Conservation (phyloP, 1,284 basidiomycete species). For the Bondarzewia mesenterica region DNA sequence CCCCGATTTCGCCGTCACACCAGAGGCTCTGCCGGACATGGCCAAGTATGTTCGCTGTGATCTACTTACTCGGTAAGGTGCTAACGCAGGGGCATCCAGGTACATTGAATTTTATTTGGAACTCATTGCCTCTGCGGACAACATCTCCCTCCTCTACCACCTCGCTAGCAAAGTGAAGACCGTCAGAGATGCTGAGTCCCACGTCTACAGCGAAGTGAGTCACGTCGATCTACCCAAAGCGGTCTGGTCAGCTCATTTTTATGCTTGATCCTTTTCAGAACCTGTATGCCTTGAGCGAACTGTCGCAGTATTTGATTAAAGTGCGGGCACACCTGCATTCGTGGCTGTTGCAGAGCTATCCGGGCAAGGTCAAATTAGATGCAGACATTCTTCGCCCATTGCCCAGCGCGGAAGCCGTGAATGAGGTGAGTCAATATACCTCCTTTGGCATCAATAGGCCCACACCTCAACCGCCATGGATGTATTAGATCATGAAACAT, state of each 20-base stretch:
- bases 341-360: conserved; percentile 78
- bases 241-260: conserved; percentile 1
- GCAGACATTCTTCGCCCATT: conserved; percentile 72
- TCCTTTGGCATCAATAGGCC: background rate
- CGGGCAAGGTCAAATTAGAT: conserved; percentile 76
- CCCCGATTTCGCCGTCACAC: conserved; percentile 72
- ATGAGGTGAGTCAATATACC: conserved; percentile 34
- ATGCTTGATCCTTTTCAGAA: conserved; percentile 45
- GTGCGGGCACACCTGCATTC: conserved; percentile 52
- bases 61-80: background rate
- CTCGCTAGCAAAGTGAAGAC: conserved; percentile 82
- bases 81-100: conserved; percentile 28
- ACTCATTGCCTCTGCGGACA: conserved; percentile 66
- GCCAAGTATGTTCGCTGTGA: conserved; percentile 52
- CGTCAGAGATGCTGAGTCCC: conserved; percentile 68
- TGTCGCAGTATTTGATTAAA: conserved; percentile 84
- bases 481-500: conserved; percentile 48
- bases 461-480: background rate
- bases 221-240: background rate
- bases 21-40: conserved; percentile 63
- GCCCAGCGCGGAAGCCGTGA: conserved; percentile 52
- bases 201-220: conserved; percentile 59
- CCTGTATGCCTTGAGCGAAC: conserved; percentile 83
- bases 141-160: conserved; percentile 77
- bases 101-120: conserved; percentile 90